Percentiles rank a stretch among this genome's conserved stretches.
Conservation (phyloP, 805 yeast species). For the Kluyveromyces dobzhanskii region DNA sequence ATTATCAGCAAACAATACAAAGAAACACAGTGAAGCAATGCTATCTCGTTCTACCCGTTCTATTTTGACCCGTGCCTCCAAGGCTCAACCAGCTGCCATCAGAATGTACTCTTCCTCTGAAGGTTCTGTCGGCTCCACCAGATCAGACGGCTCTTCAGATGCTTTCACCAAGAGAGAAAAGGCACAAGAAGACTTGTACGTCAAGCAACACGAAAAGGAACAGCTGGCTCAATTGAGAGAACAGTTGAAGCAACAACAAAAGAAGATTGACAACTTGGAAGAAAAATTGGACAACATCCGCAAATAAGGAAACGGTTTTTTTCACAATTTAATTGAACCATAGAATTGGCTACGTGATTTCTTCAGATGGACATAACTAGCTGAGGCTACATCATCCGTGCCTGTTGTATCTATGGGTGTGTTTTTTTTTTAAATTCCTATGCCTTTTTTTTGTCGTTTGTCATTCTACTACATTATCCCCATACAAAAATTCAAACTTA, state of each 20-base stretch:
- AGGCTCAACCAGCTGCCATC: constrained; percentile 11
- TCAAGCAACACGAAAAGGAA: constrained; percentile 86
- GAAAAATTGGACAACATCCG: constrained; percentile 31
- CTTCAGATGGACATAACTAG: not conserved
- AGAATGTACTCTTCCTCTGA: constrained; percentile 37
- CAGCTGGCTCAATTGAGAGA: constrained; percentile 70
- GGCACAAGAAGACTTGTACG: constrained; percentile 80
- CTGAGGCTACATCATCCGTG: too few relatives aligned
- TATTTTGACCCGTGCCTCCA: constrained; percentile 22
- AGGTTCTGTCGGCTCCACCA: constrained; percentile 55
- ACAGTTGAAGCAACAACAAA: constrained; percentile 67
- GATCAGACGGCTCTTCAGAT: constrained; percentile 46
- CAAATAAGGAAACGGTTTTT: constrained; percentile 8
- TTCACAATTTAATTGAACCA: not conserved
- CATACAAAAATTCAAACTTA: not conserved
- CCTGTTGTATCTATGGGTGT: not conserved
- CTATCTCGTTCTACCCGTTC: constrained; percentile 22
- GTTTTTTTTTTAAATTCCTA: not conserved
- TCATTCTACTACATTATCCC: not conserved
- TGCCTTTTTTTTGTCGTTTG: not conserved
- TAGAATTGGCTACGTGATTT: not conserved
- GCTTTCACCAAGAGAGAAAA: constrained; percentile 80
- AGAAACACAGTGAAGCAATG: constrained; percentile 7
- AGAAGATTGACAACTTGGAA: constrained; percentile 45
- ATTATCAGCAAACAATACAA: too few relatives aligned